Evolutionary conservation across 768 basidiomycete genomes (phyloP).

Genomic region (Mycena maculata): DNA sequence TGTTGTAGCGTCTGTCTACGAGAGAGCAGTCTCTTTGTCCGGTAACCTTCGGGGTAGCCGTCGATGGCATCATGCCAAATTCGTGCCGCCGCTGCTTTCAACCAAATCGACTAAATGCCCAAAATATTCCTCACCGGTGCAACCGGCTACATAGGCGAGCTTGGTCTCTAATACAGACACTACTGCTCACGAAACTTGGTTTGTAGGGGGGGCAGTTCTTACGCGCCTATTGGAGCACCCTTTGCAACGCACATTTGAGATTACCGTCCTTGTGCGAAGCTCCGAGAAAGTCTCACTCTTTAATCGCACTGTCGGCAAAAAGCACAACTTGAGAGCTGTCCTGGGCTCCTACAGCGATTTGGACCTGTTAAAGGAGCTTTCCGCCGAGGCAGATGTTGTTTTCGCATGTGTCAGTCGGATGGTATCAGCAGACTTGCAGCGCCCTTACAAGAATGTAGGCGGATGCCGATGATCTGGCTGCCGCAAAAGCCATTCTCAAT

Average conservation of each 20-base stretch:
- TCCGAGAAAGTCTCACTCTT: slow-evolving; percentile 51
- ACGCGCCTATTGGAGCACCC: slow-evolving; percentile 58
- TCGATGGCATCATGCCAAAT: too few relatives aligned
- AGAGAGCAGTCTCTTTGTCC: too few relatives aligned
- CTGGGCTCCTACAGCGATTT: slow-evolving; percentile 56
- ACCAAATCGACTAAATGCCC: neutral
- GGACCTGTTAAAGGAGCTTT: slow-evolving; percentile 50
- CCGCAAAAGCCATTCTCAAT: slow-evolving; percentile 52
- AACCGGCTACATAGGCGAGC: slow-evolving; percentile 70
- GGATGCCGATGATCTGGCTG: slow-evolving; percentile 52
- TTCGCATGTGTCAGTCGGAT: slow-evolving; percentile 51
- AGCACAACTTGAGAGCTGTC: slow-evolving; percentile 46
- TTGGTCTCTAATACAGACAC: too few relatives aligned
- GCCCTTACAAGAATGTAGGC: slow-evolving; percentile 40
- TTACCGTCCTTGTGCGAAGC: slow-evolving; percentile 60
- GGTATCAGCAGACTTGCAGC: neutral
- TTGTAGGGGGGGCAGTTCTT: slow-evolving; percentile 67
- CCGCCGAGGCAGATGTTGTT: slow-evolving; percentile 59
- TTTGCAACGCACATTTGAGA: slow-evolving; percentile 52
- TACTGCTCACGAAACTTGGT: too few relatives aligned
- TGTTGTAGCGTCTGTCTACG: too few relatives aligned
- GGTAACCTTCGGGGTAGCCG: too few relatives aligned
- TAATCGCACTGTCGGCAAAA: slow-evolving; percentile 26
- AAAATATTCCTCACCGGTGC: slow-evolving; percentile 61
- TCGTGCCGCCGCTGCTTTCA: too few relatives aligned